Base-by-base conservation (phyloP, 2,329 filamentous ascomycete genomes). In the Nigrospora sphaerica region DNA sequence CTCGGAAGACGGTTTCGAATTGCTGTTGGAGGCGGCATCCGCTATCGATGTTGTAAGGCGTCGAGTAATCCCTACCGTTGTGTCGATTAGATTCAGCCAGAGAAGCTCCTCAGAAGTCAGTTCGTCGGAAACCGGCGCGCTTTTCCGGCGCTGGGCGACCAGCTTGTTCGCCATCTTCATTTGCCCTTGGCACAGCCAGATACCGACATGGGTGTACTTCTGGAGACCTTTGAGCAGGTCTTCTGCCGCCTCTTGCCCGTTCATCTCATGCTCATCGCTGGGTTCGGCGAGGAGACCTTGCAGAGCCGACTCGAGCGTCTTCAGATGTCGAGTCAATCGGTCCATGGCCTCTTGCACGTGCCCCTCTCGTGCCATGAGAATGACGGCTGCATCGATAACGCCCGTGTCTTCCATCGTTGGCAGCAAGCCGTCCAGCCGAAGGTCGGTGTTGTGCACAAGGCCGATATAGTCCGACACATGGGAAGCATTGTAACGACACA, bases 111-210 rank as follows among this genome's bases (percentile, higher is more conserved):
- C 75, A 0, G 72, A 55, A 2, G 73, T 72, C 12, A 85, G 68
- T 1, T 64, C 62, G 36, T 73, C 70, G 2, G 62, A 63, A 1
- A 64, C 54, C 6, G 64, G 56, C 4, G 64, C 57, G 46, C 78
- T 75, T 64, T 65, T 79, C 53, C 81, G 71, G 42, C 78, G 66
- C 5, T 77, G 66, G 17, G 67, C 63, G 52, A 64, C 71, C 45
- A 62, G 57, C 49, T 68, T 66, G 48, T 70, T 74, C 6, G 71
- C 65, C 0, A 76, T 78, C 57, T 85, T 87, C 42, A 81, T 88
- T 61, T 95, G 89, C 1, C 85, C 82, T 65, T 95, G 88, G 57
- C 93, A 97, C 12, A 98, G 73, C 93, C 93, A 98, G 43, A 95
- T 92, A 13, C 95, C 93, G 1, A 98, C 88, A 52, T 90, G 85